Conservation (phyloP, 108 stramenopile species). For the Nitzschia palea region DNA sequence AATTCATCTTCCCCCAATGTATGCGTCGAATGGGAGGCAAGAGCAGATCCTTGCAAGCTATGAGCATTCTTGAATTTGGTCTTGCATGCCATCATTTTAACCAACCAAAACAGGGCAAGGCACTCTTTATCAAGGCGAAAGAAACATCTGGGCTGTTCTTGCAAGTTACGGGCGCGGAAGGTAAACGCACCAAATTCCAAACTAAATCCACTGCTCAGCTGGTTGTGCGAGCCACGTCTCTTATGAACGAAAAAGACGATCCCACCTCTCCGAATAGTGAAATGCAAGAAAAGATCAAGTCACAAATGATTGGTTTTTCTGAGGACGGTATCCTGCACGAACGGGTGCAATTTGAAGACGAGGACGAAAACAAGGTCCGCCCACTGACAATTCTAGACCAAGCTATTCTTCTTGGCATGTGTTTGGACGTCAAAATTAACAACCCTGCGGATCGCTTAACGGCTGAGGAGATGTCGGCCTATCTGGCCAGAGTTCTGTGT, state of each 20-base stretch:
- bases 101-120: conserved; percentile 47
- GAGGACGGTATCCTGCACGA: conserved; percentile 91
- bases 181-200: conserved; percentile 92
- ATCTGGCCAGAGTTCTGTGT: conserved; percentile 81
- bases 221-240: conserved; percentile 73
- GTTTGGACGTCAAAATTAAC: conserved; percentile 94
- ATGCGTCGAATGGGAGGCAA: conserved; percentile 6
- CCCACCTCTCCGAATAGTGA: not conserved
- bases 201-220: conserved; percentile 80
- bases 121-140: conserved; percentile 58
- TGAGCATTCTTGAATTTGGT: conserved; percentile 84
- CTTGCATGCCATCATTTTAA: conserved; percentile 89
- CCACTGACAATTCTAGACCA: conserved; percentile 80
- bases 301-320: conserved; percentile 34
- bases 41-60: conserved; percentile 25
- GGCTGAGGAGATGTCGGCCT: conserved; percentile 95
- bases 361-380: conserved; percentile 50
- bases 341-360: conserved; percentile 72
- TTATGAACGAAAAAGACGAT: not conserved
- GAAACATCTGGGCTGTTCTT: conserved; percentile 60
- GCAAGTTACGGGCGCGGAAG: conserved; percentile 84
- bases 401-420: conserved; percentile 88
- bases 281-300: conserved; percentile 11
- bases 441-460: conserved; percentile 95
- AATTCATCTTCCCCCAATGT: conserved; percentile 20